Evolutionary conservation across 2,329 filamentous ascomycete genomes (phyloP), one percentile per base, ranked within the genome.

Genomic region (Monilinia polystroma): DNA sequence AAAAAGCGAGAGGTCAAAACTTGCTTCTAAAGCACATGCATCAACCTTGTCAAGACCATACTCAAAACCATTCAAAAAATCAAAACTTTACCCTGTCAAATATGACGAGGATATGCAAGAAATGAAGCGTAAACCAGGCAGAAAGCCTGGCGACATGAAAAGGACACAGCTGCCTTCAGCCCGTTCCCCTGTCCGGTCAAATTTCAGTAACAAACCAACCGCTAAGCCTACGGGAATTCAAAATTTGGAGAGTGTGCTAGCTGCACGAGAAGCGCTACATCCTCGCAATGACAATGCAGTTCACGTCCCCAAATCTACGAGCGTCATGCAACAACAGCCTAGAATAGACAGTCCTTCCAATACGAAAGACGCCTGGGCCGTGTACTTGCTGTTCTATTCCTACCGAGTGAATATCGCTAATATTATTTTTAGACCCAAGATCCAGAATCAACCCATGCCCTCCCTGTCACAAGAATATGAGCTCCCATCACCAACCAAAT

Each of bases 41-140:
- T 62, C 57, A 35, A 53, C 63, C 3, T 49, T 53, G 41, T 23
- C 29, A 53, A 63, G 41, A 32, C 41, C 57, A 20, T 12, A 20
- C 0, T 60, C 65, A 6, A 68, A 59, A n/a, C 52, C 58, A 6
- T 49, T 73, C 32, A 62, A 70, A 12, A 73, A 73, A 54, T 59
- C 38, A 8, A 72, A 71, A n/a, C 35, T 73, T 32, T 69, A 74
- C 38, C 55, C 55, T 41, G 16, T 70, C n/a, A 67, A 67, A 35
- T 70, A 68, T 35, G 71, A 73, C 14, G 45, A 65, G 32, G 71
- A 71, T 51, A 68, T 70, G 59, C 68, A 66, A 26, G 60, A 54
- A 26, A 38, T 69, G 45, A 72, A 70, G 62, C 62, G 63, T 49
- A 70, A 69, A 53, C 62, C n/a, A 57, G 64, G 49, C 14, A 69